Percentiles rank a stretch among this genome's conserved stretches.
phyloP scores from a whole-genome alignment of 1,139 yeast genomes.

The Candida freyschussii region DNA sequence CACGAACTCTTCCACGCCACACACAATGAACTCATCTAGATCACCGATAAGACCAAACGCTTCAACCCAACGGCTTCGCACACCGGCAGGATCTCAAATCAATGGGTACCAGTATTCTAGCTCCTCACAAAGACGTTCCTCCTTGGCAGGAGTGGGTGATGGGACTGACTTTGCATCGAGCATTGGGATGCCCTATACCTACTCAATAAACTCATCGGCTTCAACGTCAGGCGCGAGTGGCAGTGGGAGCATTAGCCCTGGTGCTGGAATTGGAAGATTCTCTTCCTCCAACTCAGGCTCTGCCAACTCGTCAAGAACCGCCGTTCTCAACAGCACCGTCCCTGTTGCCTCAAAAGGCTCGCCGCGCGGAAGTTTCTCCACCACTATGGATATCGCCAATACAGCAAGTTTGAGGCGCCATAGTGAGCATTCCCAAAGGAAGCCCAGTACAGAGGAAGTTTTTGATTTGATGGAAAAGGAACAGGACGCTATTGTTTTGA shows the following conservation, averaged over 20 bases:
- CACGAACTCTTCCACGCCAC: constrained; percentile 1
- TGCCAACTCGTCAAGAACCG: constrained; percentile 7
- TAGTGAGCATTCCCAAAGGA: constrained; percentile 18
- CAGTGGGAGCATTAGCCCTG: constrained; percentile 6
- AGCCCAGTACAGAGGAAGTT: constrained; percentile 39
- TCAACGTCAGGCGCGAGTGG: too few species aligned
- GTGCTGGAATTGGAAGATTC: constrained; percentile 3
- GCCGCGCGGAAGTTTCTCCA: constrained; percentile 16
- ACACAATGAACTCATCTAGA: constrained; percentile 9
- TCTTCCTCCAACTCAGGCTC: constrained; percentile 1
- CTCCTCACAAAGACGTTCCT: constrained; percentile 16
- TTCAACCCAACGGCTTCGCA: constrained; percentile 9
- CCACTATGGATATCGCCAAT: constrained; percentile 10
- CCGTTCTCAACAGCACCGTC: constrained; percentile 7
- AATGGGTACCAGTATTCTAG: neutral
- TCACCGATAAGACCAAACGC: constrained; percentile 9
- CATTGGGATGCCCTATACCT: constrained; percentile 21
- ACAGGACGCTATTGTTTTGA: constrained; percentile 62
- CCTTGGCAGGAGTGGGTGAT: constrained; percentile 16
- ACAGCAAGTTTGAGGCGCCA: constrained; percentile 16
- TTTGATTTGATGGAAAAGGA: constrained; percentile 64
- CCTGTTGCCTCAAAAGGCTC: constrained; percentile 16
- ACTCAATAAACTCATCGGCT: constrained; percentile 1
- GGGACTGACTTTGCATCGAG: constrained; percentile 14
- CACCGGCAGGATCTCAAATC: constrained; percentile 4